Evolutionary conservation across 805 yeast genomes (phyloP), one percentile per base, ranked within the genome.

Genomic region (Candida ficus): DNA sequence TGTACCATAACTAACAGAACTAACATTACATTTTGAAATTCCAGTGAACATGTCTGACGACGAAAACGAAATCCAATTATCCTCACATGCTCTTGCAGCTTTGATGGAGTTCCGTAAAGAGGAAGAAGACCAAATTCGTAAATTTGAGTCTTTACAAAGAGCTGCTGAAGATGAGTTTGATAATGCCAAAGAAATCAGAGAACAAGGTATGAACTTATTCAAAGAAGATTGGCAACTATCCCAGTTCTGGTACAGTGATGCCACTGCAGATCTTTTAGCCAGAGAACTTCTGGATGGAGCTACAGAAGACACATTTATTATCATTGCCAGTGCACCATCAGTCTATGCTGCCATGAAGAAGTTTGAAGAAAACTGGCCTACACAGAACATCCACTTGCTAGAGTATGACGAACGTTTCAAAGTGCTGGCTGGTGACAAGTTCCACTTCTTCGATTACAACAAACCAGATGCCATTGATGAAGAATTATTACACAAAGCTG

Each of bases 161-260:
- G 85, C 90, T 9, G 88, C 84, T 49, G 71, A 74, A 25, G 57
- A 61, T 6, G 53, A 50, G 20, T 58, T 52, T 23, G 60, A 61
- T 37, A 50, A 50, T 13, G 52, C 57, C 21, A 55, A 55, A 43
- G 35, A 45, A 16, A 49, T 59, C 25, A 48, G 45, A 20, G 54
- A 56, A 36, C 61, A 74, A 40, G 75, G 79, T 17, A 90, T 90
- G 61, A 86, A 81, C 39, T 69, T 77, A 29, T 89, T 89, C 60
- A 71, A 83, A 56, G 96, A 89, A 61, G 95, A 89, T 62, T 89
- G 97, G 97, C 93, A 87, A 56, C 68, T 90, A 29, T 87, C 95
- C 1, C 97, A 89, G 61, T 89, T 89, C 63, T 89, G 97, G 57
- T 89, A 87, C 56, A 66, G 73, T 42, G 90, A 87, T 45, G 62